phyloP scores from a whole-genome alignment of 2,329 filamentous ascomycete species.

The Aureobasidium sp. region DNA sequence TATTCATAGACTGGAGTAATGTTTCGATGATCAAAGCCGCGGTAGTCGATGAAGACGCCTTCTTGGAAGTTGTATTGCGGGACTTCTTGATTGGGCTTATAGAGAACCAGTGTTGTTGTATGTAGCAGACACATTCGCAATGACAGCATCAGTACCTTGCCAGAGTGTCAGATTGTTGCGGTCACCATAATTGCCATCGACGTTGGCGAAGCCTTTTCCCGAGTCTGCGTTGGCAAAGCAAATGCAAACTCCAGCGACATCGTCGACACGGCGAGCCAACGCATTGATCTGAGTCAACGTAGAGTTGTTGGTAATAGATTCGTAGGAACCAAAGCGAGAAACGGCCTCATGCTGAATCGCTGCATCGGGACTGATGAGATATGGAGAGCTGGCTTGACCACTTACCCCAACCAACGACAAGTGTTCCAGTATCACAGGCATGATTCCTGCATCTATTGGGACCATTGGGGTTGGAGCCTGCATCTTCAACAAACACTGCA shows the following conservation, averaged over 20 bases:
- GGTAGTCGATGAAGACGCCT: conserved; percentile 70
- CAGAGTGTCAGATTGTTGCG: conserved; percentile 41
- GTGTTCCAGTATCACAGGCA: conserved; percentile 38
- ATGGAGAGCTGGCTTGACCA: conserved; percentile 32
- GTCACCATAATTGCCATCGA: conserved; percentile 37
- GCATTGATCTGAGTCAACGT: conserved; percentile 23
- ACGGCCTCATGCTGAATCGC: conserved; percentile 24
- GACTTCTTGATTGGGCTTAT: conserved; percentile 58
- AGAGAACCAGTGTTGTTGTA: conserved; percentile 71
- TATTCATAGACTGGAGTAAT: conserved; percentile 66
- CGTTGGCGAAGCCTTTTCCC: conserved; percentile 43
- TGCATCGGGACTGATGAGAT: conserved; percentile 23
- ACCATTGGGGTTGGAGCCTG: conserved; percentile 35
- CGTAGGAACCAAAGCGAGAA: conserved; percentile 18
- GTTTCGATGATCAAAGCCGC: conserved; percentile 57
- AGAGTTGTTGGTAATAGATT: conserved; percentile 24
- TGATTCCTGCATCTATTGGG: conserved; percentile 40
- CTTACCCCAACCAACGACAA: conserved; percentile 42
- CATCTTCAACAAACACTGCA: conserved; percentile 44
- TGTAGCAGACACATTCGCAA: conserved; percentile 38
- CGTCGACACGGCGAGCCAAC: conserved; percentile 21
- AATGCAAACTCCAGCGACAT: conserved; percentile 27
- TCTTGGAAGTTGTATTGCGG: conserved; percentile 66
- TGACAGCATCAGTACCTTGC: conserved; percentile 55
- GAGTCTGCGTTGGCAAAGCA: conserved; percentile 39